Base-by-base conservation (phyloP, 1,284 basidiomycete species). In the Gymnopus androsaceus region DNA sequence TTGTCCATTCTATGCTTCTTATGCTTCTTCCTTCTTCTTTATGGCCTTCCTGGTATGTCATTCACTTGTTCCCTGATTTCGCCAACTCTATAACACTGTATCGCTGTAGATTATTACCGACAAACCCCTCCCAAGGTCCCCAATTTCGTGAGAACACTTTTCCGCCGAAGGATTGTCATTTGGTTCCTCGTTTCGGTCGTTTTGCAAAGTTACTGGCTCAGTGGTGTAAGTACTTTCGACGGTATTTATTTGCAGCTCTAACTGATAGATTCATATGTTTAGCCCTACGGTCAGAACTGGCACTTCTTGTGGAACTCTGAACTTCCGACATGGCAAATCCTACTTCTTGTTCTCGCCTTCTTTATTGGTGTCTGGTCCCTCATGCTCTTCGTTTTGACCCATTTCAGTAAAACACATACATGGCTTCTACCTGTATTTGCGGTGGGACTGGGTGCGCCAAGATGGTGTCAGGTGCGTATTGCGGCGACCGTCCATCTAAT, bases 361-460 rank as follows among this genome's bases (percentile, higher is more conserved):
- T 96, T 96, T 74, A 72, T 95, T 59, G 84, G 83, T 56, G 82
- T 95, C 48, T 96, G 94, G 94, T 90, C 79, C 12, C 64, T 83
- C 11, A 75, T 92, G 71, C 76, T 96, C 69, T 69, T 80, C 54
- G 75, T 93, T 52, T 77, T 96, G 66, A 95, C 91, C 15, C 80
- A 87, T 64, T 87, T 94, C 72, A 91, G 90, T 66, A 95, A 94
- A 74, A 91, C 90, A 4, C 94, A 96, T 69, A 95, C 94, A 11
- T 96, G 94, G 94, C 76, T 96, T 15, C 75, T 96, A 47, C 92
- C 94, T 54, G 91, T 96, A 15, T 96, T 96, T 64, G 94, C 94
- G 8, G 92, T 96, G 55, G 94, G 94, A 65, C 81, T 96, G 51
- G 94, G 93, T 54, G 91, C 92, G 33, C 94, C 94, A 14, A 75